Percentiles rank a stretch among this genome's conserved stretches.
Evolutionary conservation across 768 basidiomycete species (phyloP).

Genomic region (Grammothele lineata): DNA sequence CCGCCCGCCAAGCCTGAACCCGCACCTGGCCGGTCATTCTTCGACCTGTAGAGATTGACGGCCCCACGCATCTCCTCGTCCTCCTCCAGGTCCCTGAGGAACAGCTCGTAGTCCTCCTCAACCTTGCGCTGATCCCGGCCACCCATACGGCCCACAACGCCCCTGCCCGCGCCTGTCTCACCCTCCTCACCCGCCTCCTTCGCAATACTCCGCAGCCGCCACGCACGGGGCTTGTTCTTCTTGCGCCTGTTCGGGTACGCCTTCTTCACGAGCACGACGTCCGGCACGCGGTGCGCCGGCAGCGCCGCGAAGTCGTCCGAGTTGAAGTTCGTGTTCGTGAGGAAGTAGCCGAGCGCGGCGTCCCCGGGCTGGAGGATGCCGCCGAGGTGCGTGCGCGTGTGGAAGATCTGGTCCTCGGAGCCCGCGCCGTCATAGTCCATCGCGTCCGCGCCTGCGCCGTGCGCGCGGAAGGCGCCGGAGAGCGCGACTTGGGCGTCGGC

Average conservation of each 20-base stretch:
- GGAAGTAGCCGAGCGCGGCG: slow-evolving; percentile 85
- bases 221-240: slow-evolving; percentile 79
- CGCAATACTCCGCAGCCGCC: slow-evolving; percentile 90
- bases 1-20: slow-evolving; percentile 33
- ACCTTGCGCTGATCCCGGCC: slow-evolving; percentile 90
- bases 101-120: slow-evolving; percentile 94
- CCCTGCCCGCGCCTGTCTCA: slow-evolving; percentile 70
- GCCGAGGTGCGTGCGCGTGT: slow-evolving; percentile 96
- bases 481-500: slow-evolving; percentile 90
- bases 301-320: slow-evolving; percentile 77
- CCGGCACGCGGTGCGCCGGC: slow-evolving; percentile 66
- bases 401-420: slow-evolving; percentile 67
- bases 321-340: slow-evolving; percentile 91
- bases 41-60: slow-evolving; percentile 82
- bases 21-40: slow-evolving; percentile 50
- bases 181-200: slow-evolving; percentile 88
- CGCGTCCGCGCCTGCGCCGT: slow-evolving; percentile 33
- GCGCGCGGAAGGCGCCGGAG: slow-evolving; percentile 71
- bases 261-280: slow-evolving; percentile 93
- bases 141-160: slow-evolving; percentile 87
- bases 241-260: slow-evolving; percentile 91
- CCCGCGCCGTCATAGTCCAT: slow-evolving; percentile 63
- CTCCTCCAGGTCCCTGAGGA: slow-evolving; percentile 92
- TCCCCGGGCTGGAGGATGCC: slow-evolving; percentile 93
- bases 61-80: slow-evolving; percentile 85